Conservation (phyloP, 2,329 filamentous ascomycete species). For the Cladobotryum mycophilum region DNA sequence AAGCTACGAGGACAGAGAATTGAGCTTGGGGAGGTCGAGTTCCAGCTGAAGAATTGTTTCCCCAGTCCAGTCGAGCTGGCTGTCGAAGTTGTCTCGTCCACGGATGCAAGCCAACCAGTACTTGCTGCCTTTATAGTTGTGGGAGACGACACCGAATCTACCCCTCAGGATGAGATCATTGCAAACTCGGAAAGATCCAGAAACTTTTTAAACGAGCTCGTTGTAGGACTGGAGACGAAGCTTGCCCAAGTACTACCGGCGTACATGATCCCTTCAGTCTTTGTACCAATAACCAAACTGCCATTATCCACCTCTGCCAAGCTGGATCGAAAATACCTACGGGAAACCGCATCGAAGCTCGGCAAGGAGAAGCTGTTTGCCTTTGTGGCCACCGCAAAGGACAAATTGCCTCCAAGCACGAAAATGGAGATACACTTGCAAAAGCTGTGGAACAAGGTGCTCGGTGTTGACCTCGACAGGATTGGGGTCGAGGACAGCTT, state of each 20-base stretch:
- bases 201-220: background rate
- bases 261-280: constrained; percentile 10
- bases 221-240: background rate
- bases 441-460: background rate
- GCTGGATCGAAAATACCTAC: background rate
- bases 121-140: no score
- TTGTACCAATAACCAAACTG: background rate
- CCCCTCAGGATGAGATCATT: no score
- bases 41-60: background rate
- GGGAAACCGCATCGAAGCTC: no score
- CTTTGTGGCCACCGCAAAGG: background rate
- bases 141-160: no score
- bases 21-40: constrained; percentile 34
- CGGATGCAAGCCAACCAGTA: background rate
- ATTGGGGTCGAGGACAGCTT: constrained; percentile 3
- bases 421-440: background rate
- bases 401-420: background rate
- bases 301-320: background rate
- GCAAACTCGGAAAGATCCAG: background rate
- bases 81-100: background rate
- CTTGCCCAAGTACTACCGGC: constrained; percentile 1
- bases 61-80: background rate
- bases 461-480: background rate
- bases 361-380: background rate
- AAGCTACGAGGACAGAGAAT: constrained; percentile 52